These are phyloP conservation scores for Ustilago esculenta DNA, from an alignment of 1,284 basidiomycete genomes.

Conservation along the genomic window DNA sequence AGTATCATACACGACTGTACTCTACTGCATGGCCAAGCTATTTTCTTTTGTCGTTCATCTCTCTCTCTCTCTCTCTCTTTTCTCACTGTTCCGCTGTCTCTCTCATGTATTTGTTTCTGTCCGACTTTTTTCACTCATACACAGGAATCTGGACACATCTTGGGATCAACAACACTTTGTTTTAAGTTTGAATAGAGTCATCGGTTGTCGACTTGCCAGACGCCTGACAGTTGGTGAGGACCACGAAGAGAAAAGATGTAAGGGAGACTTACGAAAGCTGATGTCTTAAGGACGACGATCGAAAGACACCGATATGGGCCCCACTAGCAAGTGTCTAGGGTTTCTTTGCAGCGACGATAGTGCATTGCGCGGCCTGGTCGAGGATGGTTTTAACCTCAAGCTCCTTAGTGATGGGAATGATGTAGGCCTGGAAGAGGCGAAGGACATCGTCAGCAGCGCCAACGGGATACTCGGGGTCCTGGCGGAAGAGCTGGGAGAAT, in stretches of 20 bases:
- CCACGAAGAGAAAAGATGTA: too few relatives aligned
- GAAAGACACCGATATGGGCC: too few relatives aligned
- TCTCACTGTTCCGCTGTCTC: too few relatives aligned
- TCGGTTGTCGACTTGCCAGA: too few relatives aligned
- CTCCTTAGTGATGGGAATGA: slow-evolving; percentile 30
- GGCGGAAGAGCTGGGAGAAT: not conserved
- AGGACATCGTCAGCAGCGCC: not conserved
- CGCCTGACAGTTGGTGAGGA: too few relatives aligned
- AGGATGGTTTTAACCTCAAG: slow-evolving; percentile 8
- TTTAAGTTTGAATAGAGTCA: too few relatives aligned
- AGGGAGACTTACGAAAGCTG: too few relatives aligned
- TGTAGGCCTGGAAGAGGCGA: slow-evolving; percentile 34
- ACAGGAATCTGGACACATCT: not conserved
- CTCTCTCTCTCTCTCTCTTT: not conserved
- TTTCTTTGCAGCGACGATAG: not conserved
- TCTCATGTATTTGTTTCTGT: slow-evolving; percentile 9
- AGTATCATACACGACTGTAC: slow-evolving; percentile 26
- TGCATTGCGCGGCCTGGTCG: slow-evolving; percentile 1
- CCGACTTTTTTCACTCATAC: not conserved
- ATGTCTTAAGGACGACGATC: too few relatives aligned
- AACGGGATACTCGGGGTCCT: slow-evolving; percentile 1
- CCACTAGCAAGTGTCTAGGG: not conserved
- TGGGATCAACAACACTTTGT: too few relatives aligned
- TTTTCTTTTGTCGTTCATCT: slow-evolving; percentile 1
- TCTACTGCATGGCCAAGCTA: slow-evolving; percentile 5